Evolutionary conservation across 257 asterid species (phyloP).

Genomic region (Nicotiana paniculata): DNA sequence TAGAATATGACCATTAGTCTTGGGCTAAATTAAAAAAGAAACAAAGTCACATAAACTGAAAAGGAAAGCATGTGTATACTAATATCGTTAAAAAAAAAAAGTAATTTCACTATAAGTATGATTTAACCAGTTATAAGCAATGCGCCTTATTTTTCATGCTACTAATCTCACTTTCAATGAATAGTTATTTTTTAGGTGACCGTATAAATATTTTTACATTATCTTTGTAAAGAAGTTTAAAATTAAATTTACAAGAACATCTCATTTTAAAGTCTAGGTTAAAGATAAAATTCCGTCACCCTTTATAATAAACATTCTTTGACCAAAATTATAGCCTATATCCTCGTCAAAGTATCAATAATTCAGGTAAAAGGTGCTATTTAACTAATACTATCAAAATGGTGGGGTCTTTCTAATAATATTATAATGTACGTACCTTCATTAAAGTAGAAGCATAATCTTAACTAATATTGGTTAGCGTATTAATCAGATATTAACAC

Average conservation of each 20-base stretch:
- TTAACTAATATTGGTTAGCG: not conserved
- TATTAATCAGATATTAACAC: not conserved
- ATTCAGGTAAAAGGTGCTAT: conserved; percentile 1
- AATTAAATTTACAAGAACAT: not conserved
- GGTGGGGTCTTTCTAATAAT: not conserved
- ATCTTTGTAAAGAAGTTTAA: not conserved
- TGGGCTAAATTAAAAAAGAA: not conserved
- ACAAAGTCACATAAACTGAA: not conserved
- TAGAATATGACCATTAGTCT: not conserved
- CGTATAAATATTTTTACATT: not conserved
- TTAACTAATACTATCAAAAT: not conserved
- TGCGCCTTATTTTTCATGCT: not conserved
- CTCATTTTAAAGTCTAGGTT: not conserved
- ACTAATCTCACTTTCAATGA: not conserved
- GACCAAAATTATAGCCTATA: not conserved
- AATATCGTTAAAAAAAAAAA: not conserved
- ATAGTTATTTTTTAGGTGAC: too few relatives aligned
- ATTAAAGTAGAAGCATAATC: not conserved
- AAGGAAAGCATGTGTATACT: not conserved
- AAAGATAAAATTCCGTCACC: not conserved
- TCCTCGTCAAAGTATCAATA: not conserved
- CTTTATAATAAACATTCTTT: not conserved
- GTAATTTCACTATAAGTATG: not conserved
- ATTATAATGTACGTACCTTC: not conserved
- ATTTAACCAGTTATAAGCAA: not conserved